Conservation (phyloP, 2,329 filamentous ascomycete species). For the Pseudogymnoascus sp. region DNA sequence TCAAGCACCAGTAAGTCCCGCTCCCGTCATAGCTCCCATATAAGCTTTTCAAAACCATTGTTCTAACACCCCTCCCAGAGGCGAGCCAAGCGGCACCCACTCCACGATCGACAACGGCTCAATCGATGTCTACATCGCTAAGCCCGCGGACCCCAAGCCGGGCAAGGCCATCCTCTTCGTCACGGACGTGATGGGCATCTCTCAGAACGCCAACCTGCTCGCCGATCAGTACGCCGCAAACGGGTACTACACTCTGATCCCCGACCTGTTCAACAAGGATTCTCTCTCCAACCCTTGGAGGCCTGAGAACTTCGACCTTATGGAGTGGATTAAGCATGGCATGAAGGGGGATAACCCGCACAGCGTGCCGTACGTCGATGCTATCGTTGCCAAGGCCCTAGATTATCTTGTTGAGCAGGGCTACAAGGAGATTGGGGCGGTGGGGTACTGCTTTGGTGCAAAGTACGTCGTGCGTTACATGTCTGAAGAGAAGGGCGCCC, state of each 20-base stretch:
- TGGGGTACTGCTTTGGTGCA: slow-evolving; percentile 70
- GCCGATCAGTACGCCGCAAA: slow-evolving; percentile 69
- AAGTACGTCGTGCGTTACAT: slow-evolving; percentile 68
- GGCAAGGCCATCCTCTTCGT: slow-evolving; percentile 32
- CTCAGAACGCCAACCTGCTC: slow-evolving; percentile 55
- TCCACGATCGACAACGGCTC: slow-evolving; percentile 23
- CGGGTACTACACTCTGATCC: slow-evolving; percentile 44
- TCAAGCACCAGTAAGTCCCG: slow-evolving; percentile 27
- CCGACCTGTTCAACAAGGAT: slow-evolving; percentile 65
- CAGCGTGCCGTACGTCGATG: slow-evolving; percentile 24
- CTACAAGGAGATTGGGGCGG: slow-evolving; percentile 52
- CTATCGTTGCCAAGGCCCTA: slow-evolving; percentile 42
- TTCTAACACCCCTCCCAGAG: slow-evolving; percentile 16
- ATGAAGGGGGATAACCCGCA: slow-evolving; percentile 28
- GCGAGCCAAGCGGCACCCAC: slow-evolving; percentile 23
- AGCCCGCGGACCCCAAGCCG: slow-evolving; percentile 24
- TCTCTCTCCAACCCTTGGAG: slow-evolving; percentile 41
- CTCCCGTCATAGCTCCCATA: not conserved
- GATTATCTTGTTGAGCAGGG: slow-evolving; percentile 51
- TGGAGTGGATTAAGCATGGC: slow-evolving; percentile 39
- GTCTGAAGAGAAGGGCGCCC: slow-evolving; percentile 45
- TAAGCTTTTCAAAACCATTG: slow-evolving; percentile 9
- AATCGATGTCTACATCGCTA: slow-evolving; percentile 28
- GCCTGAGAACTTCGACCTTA: slow-evolving; percentile 38
- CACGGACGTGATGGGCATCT: slow-evolving; percentile 31